These are phyloP conservation scores for Sugiyamaella japonica DNA, from an alignment of 1,139 yeast species.

Conservation along the genomic window DNA sequence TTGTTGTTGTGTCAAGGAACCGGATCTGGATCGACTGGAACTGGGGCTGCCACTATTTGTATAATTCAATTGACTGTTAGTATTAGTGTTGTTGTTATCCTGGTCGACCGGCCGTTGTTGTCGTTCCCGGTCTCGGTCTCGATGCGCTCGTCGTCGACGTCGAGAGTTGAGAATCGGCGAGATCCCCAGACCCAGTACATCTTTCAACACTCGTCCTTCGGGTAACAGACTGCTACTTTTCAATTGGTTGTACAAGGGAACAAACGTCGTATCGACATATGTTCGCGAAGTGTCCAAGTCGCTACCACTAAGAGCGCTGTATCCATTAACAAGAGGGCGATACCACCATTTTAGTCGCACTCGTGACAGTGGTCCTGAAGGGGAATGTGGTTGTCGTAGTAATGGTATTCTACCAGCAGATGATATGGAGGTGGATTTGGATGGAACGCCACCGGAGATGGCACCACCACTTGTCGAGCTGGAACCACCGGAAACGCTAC, in stretches of 20 bases:
- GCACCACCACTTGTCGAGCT: neutral
- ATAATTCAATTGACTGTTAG: neutral
- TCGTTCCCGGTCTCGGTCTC: neutral
- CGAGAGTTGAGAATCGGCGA: neutral
- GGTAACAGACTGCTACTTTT: constrained; percentile 24
- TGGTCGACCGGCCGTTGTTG: too few relatives aligned
- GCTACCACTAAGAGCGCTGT: constrained; percentile 22
- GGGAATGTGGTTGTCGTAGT: neutral
- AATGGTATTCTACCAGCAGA: neutral
- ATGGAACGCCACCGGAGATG: too few relatives aligned
- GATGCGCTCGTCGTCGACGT: neutral
- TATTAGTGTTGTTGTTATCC: neutral
- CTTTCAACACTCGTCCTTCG: constrained; percentile 18
- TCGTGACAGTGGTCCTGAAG: neutral
- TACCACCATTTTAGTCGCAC: constrained; percentile 21
- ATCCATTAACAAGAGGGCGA: constrained; percentile 18
- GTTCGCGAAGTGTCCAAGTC: constrained; percentile 19
- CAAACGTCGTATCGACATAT: constrained; percentile 22
- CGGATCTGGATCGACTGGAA: neutral
- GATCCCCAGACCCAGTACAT: constrained; percentile 1
- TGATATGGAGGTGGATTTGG: neutral
- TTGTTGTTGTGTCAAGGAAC: neutral
- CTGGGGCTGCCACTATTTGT: neutral
- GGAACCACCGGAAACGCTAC: neutral
- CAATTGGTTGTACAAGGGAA: constrained; percentile 24